Conservation (phyloP, 257 asterid genomes). For the Solanum pimpinellifolium region DNA sequence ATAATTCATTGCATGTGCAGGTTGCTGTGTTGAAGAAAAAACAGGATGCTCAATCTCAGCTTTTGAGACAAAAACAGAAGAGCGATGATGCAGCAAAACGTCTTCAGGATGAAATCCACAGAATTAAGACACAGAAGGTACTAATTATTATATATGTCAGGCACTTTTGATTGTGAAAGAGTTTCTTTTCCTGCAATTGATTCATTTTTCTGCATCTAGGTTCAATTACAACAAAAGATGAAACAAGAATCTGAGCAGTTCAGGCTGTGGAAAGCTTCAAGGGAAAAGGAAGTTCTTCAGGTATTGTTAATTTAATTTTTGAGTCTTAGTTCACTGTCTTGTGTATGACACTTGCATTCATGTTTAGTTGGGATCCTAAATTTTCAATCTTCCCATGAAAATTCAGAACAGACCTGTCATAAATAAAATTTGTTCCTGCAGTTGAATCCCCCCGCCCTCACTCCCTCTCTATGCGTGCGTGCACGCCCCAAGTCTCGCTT, state of each 20-base stretch:
- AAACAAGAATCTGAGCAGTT: constrained; percentile 98
- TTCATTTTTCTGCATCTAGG: constrained; percentile 33
- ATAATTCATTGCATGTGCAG: constrained; percentile 27
- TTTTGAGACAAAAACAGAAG: constrained; percentile 87
- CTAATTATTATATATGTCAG: background rate
- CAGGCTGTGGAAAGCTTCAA: constrained; percentile 88
- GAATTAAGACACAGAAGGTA: constrained; percentile 89
- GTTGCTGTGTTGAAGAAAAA: constrained; percentile 88
- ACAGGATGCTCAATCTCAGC: constrained; percentile 97
- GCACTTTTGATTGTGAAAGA: background rate
- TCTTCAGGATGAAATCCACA: constrained; percentile 83
- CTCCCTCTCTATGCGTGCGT: background rate
- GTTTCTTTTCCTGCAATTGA: constrained; percentile 3
- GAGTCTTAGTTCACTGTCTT: background rate
- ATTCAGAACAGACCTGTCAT: background rate
- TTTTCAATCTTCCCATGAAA: background rate
- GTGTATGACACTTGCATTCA: background rate
- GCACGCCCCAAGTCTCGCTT: background rate
- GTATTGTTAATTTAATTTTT: constrained; percentile 14
- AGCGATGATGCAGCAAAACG: constrained; percentile 94
- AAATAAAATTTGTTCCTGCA: background rate
- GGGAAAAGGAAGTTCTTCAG: constrained; percentile 99
- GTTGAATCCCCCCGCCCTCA: background rate
- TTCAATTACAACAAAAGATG: constrained; percentile 94
- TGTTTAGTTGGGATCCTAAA: background rate